Percentiles rank a stretch among this genome's conserved stretches.
These are phyloP conservation scores for Umbelopsis sp. DNA, from an alignment of 192 early-diverging fungal genomes.

Conservation along the genomic window DNA sequence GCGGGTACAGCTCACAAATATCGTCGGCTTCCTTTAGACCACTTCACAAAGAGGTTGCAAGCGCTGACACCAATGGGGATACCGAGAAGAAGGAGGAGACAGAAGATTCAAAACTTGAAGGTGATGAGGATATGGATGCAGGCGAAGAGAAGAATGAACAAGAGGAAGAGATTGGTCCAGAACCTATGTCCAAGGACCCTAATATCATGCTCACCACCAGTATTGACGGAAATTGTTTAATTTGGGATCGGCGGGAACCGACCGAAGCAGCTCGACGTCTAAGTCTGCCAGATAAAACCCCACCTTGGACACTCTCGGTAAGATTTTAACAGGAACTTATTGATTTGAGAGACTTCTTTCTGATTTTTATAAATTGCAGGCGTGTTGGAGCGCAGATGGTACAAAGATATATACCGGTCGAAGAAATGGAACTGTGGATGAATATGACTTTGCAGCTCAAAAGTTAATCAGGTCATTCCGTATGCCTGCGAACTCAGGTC, in stretches of 20 bases:
- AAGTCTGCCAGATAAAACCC: conserved; percentile 60
- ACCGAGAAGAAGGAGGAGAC: background rate
- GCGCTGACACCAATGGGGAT: background rate
- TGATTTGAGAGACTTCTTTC: too few species aligned
- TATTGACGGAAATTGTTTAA: conserved; percentile 70
- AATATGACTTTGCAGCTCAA: conserved; percentile 76
- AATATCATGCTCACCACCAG: conserved; percentile 71
- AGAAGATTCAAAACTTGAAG: background rate
- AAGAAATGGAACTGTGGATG: conserved; percentile 91
- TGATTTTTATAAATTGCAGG: conserved; percentile 28
- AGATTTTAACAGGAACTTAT: background rate
- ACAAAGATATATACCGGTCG: conserved; percentile 80
- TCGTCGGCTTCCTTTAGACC: conserved; percentile 77
- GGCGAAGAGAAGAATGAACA: conserved; percentile 1
- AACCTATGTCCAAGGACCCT: conserved; percentile 20
- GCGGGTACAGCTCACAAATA: conserved; percentile 82
- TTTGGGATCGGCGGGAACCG: conserved; percentile 77
- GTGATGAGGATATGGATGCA: conserved; percentile 6
- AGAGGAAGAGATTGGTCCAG: conserved; percentile 3
- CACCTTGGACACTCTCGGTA: conserved; percentile 76
- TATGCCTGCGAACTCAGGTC: conserved; percentile 88
- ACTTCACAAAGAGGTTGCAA: background rate
- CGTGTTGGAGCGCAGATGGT: conserved; percentile 88
- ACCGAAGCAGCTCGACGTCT: conserved; percentile 53
- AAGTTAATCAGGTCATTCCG: conserved; percentile 71